phyloP scores from a whole-genome alignment of 2,329 filamentous ascomycete species.

The Xylariaceae sp. region DNA sequence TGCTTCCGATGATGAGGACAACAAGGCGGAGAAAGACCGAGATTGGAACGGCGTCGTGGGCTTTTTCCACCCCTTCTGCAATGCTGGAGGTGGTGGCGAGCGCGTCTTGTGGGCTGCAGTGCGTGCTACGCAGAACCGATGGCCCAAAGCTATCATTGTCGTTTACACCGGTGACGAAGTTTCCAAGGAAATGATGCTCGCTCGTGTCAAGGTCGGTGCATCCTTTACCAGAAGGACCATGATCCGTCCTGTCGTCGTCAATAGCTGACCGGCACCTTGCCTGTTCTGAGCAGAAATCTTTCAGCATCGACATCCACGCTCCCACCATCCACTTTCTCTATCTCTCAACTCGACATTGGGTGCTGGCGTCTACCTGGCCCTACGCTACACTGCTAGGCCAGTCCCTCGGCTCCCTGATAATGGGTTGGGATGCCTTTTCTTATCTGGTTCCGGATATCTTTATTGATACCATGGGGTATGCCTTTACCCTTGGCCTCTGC shows the following conservation, averaged over 20 bases:
- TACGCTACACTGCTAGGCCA: slow-evolving; percentile 93
- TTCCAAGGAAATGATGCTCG: slow-evolving; percentile 71
- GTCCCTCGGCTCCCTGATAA: slow-evolving; percentile 77
- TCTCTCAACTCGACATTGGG: slow-evolving; percentile 78
- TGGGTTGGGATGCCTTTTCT: slow-evolving; percentile 91
- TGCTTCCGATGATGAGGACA: slow-evolving; percentile 59
- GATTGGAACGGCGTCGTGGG: slow-evolving; percentile 83
- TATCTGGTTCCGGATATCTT: slow-evolving; percentile 90
- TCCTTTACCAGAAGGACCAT: not conserved
- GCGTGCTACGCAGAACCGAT: slow-evolving; percentile 79
- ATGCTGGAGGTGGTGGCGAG: slow-evolving; percentile 93
- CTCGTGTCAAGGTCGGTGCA: slow-evolving; percentile 61
- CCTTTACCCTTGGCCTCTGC: slow-evolving; percentile 77
- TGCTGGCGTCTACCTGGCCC: slow-evolving; percentile 82
- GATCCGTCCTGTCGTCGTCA: not conserved
- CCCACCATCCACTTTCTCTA: slow-evolving; percentile 85
- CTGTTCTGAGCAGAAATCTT: slow-evolving; percentile 56
- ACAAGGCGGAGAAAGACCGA: slow-evolving; percentile 48
- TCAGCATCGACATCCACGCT: slow-evolving; percentile 84
- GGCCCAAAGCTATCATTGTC: slow-evolving; percentile 82
- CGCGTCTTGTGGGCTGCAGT: slow-evolving; percentile 95
- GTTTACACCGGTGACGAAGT: slow-evolving; percentile 95
- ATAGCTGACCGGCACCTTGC: slow-evolving; percentile 10
- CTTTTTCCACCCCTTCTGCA: slow-evolving; percentile 98
- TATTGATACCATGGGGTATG: slow-evolving; percentile 97